These are phyloP conservation scores for Mercurialis annua DNA, from an alignment of 345 rosid species.

Conservation along the genomic window DNA sequence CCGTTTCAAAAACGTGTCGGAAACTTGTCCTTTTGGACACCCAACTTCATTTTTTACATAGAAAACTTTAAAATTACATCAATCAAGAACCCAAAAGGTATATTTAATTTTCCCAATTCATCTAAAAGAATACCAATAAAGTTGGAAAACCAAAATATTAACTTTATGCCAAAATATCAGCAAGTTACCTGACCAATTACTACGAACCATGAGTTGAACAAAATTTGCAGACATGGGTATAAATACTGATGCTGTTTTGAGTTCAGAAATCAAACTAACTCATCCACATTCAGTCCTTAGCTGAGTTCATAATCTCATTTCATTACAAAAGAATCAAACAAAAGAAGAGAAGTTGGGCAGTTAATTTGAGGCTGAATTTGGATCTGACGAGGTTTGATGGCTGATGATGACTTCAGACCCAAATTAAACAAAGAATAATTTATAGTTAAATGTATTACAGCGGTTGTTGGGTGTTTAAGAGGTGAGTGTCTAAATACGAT, in stretches of 20 bases:
- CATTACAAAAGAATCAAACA: not conserved
- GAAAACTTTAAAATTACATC: no score
- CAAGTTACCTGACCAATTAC: constrained; percentile 47
- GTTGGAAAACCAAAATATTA: not conserved
- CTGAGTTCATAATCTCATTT: constrained; percentile 15
- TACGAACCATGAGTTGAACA: constrained; percentile 33
- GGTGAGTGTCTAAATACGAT: not conserved
- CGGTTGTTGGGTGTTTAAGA: constrained; percentile 1
- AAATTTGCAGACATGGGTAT: constrained; percentile 48
- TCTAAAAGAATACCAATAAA: not conserved
- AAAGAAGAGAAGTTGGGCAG: constrained; percentile 24
- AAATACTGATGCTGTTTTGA: constrained; percentile 7
- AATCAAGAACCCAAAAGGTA: no score
- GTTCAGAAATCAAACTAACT: constrained; percentile 4
- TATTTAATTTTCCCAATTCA: no score
- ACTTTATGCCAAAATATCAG: constrained; percentile 6
- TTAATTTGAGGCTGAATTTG: constrained; percentile 30
- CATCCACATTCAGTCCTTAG: constrained; percentile 7
- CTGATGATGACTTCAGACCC: constrained; percentile 46
- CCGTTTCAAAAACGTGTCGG: not conserved
- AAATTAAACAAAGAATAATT: constrained; percentile 21
- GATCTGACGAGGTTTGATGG: constrained; percentile 41
- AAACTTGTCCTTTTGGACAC: no score
- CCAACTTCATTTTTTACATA: no score
- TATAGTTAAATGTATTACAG: not conserved